These are phyloP conservation scores for Trichopus zeylanicus DNA, from an alignment of 116 monocot species.

Conservation along the genomic window DNA sequence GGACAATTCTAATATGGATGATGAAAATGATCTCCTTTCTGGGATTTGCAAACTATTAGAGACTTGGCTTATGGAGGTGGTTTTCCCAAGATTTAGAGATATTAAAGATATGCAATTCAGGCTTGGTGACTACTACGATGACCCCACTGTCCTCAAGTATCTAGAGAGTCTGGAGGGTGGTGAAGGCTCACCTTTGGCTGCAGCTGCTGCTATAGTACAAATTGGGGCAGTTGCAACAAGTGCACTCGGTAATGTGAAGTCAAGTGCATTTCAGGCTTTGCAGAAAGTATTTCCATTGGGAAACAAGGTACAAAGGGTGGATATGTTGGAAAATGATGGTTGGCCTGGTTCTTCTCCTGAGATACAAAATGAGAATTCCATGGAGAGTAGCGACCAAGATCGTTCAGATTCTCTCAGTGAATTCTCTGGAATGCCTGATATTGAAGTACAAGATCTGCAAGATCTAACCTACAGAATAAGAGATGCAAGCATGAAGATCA, in stretches of 20 bases:
- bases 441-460: conserved; percentile 17
- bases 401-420: conserved; percentile 15
- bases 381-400: conserved; percentile 4
- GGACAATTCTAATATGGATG: conserved; percentile 37
- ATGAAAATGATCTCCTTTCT: conserved; percentile 58
- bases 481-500: conserved; percentile 46
- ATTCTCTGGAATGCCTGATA: conserved; percentile 10
- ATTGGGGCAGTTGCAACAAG: conserved; percentile 75
- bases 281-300: conserved; percentile 61
- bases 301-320: conserved; percentile 17
- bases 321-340: conserved; percentile 8
- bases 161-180: conserved; percentile 70
- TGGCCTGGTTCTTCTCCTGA: conserved; percentile 10
- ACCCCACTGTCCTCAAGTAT: conserved; percentile 69
- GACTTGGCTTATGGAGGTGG: conserved; percentile 72
- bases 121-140: conserved; percentile 85
- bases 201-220: conserved; percentile 82
- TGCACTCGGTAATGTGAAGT: conserved; percentile 64
- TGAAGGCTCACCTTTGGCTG: conserved; percentile 65
- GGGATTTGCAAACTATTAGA: conserved; percentile 90
- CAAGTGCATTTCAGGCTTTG: conserved; percentile 60
- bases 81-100: conserved; percentile 84
- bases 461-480: conserved; percentile 32
- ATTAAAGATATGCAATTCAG: conserved; percentile 52
- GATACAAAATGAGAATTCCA: conserved; percentile 17